Base-by-base conservation (phyloP, 2,329 filamentous ascomycete species). In the Talaromyces sp. region DNA sequence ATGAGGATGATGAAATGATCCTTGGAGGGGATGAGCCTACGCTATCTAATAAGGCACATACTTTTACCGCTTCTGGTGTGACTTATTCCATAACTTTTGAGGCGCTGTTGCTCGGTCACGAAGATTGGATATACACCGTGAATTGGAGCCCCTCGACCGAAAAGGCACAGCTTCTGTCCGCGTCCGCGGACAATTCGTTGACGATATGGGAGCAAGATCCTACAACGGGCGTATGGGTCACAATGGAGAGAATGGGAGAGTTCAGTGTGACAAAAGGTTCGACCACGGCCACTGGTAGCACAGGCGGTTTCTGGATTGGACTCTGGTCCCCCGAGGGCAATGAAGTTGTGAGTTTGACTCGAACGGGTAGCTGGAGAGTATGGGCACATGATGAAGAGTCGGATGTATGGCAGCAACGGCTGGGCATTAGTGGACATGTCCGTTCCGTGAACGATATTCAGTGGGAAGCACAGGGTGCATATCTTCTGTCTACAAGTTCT, bases 111-210 rank as follows among this genome's bases (percentile, higher is more conserved):
- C 86, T 99, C 2, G 95, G 95, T 9, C 95, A 99, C 73, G 95
- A 99, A 74, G 95, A 99, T 73, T 99, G 95, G 95, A 94, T 99
- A 65, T 98, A 97, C 78, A 96, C 91, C 64, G 89, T 91, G 1
- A 83, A 84, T 63, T 97, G 93, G 93, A 85, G 86, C 66, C 82
- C 83, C 7, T 72, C 78, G 14, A 27, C 37, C n/a, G 39, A 41
- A n/a, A 86, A 84, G 66, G 82, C 90, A 13, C 91, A 90, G 70
- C 85, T 97, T 9, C 85, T 99, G 3, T 93, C 94, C 1, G 89
- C 94, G 0, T 98, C 95, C 3, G 95, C 95, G 3, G 95, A 99
- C 75, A 98, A 97, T 74, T 97, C 95, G 0, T 82, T 99, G 10
- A 89, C 93, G 0, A 90, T 99, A 63, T 99, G 95, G 95, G 90